These are phyloP conservation scores for Clonostachys sp. DNA, from an alignment of 2,329 filamentous ascomycete species.

Conservation along the genomic window DNA sequence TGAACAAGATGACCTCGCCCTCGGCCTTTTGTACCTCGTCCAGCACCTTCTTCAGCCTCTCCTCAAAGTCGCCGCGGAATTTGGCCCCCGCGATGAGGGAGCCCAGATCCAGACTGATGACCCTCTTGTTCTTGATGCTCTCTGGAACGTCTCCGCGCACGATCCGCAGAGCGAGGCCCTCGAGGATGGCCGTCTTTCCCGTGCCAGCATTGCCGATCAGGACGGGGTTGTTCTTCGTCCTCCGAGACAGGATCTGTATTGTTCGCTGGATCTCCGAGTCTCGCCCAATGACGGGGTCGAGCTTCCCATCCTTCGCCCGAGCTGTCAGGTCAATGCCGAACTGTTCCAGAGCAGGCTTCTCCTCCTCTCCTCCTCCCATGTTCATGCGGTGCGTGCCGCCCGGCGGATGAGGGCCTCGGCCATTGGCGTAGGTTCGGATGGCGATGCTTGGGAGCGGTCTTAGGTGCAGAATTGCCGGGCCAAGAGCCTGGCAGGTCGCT, in stretches of 20 bases:
- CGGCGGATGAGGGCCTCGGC: constrained; percentile 71
- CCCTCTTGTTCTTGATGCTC: constrained; percentile 90
- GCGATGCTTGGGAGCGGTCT: constrained; percentile 30
- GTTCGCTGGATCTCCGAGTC: constrained; percentile 90
- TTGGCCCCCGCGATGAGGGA: constrained; percentile 94
- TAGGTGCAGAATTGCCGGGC: constrained; percentile 11
- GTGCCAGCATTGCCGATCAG: constrained; percentile 89
- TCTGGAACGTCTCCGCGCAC: constrained; percentile 91
- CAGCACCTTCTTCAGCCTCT: constrained; percentile 84
- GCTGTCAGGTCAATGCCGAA: constrained; percentile 89
- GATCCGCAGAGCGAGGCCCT: constrained; percentile 86
- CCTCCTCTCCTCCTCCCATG: constrained; percentile 63
- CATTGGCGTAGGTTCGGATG: constrained; percentile 58
- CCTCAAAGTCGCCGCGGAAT: constrained; percentile 93
- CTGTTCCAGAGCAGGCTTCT: constrained; percentile 87
- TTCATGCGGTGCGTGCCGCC: constrained; percentile 95
- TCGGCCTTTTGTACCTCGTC: constrained; percentile 87
- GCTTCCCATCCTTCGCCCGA: constrained; percentile 78
- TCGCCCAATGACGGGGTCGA: constrained; percentile 93
- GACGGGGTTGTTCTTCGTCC: constrained; percentile 95
- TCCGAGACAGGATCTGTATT: constrained; percentile 85
- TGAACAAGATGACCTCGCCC: constrained; percentile 88
- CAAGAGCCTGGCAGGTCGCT: constrained; percentile 4
- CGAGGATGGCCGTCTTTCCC: constrained; percentile 89
- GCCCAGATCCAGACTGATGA: constrained; percentile 83